Evolutionary conservation across 305 asterid genomes (phyloP).

Genomic region (Fraxinus angustifolia): DNA sequence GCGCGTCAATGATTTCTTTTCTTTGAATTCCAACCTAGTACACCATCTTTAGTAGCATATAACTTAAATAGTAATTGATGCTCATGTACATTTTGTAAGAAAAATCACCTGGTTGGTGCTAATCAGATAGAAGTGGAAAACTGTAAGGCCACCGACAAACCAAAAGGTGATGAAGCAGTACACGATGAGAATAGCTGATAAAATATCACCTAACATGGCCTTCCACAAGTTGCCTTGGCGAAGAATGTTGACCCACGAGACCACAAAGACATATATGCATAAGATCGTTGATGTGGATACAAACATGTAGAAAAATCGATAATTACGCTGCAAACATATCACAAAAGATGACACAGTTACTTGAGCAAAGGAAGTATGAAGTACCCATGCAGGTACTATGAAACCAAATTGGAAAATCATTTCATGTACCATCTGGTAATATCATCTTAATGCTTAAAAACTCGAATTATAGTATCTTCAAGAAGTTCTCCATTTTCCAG

Average conservation of each 20-base stretch:
- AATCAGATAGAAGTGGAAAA: constrained; percentile 65
- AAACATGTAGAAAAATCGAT: constrained; percentile 65
- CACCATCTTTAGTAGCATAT: background rate
- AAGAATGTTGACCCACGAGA: constrained; percentile 45
- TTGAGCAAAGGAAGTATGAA: background rate
- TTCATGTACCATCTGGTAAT: background rate
- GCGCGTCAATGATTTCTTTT: background rate
- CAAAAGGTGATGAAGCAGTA: constrained; percentile 66
- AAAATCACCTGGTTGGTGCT: constrained; percentile 65
- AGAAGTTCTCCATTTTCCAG: background rate
- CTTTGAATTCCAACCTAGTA: background rate
- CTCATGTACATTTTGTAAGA: constrained; percentile 2
- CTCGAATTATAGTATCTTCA: background rate
- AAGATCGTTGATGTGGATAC: constrained; percentile 62
- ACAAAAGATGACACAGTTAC: constrained; percentile 2
- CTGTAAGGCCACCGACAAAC: constrained; percentile 76
- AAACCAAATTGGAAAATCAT: background rate
- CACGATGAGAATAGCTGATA: constrained; percentile 47
- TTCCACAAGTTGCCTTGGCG: constrained; percentile 30
- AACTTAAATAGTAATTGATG: background rate
- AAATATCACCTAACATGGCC: constrained; percentile 45
- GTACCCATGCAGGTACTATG: background rate
- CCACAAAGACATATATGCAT: constrained; percentile 48
- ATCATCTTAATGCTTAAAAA: background rate
- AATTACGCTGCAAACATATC: constrained; percentile 60